Conservation (phyloP, 495 filamentous ascomycete genomes). For the Bacidia gigantensis region DNA sequence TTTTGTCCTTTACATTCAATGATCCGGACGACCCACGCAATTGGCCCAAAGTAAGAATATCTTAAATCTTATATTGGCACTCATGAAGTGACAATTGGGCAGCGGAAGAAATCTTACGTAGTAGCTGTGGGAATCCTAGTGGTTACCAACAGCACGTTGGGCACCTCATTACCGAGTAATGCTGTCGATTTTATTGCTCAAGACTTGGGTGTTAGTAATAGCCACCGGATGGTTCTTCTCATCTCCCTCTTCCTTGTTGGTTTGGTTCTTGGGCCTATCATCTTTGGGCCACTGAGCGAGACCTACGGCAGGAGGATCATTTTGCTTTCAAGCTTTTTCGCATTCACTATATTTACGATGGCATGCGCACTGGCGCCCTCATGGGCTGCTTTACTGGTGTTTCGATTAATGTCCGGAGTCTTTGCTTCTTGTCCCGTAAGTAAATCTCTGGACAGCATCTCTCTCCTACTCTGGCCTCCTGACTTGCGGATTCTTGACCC, state of each 20-base stretch:
- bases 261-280: constrained; percentile 49
- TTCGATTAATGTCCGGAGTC: constrained; percentile 51
- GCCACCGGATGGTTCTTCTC: constrained; percentile 50
- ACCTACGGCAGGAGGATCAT: constrained; percentile 52
- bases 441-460: no score
- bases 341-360: constrained; percentile 55
- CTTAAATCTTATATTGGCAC: no score
- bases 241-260: constrained; percentile 64
- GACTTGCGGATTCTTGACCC: no score
- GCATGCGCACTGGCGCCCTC: constrained; percentile 55
- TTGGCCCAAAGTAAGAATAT: constrained; percentile 29
- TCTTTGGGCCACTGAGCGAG: constrained; percentile 60
- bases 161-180: constrained; percentile 51
- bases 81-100: not conserved
- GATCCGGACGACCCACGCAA: constrained; percentile 44
- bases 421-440: constrained; percentile 56
- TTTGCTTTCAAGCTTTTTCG: constrained; percentile 44
- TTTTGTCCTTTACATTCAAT: constrained; percentile 35
- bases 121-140: constrained; percentile 43
- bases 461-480: no score
- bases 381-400: constrained; percentile 51
- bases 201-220: constrained; percentile 43
- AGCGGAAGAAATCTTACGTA: constrained; percentile 43
- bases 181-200: constrained; percentile 42
- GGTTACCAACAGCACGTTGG: constrained; percentile 65